These are phyloP conservation scores for Aspergillus chevalieri DNA, from an alignment of 2,329 filamentous ascomycete species.

Conservation along the genomic window DNA sequence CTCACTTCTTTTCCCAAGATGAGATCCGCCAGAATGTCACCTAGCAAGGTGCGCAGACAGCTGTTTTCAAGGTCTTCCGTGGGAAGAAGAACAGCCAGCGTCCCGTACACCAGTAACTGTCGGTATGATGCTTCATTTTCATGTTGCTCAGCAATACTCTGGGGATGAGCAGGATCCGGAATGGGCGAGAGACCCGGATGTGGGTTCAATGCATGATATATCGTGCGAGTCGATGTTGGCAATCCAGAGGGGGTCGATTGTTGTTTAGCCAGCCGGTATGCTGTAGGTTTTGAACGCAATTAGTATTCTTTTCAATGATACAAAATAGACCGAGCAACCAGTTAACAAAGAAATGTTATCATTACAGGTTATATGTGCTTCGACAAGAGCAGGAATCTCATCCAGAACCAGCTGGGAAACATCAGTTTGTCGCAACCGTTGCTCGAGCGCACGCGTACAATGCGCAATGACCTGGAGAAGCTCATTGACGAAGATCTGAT, in stretches of 20 bases:
- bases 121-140: slow-evolving; percentile 79
- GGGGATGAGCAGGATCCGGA: slow-evolving; percentile 51
- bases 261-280: slow-evolving; percentile 63
- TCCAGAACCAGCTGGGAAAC: slow-evolving; percentile 77
- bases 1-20: slow-evolving; percentile 77
- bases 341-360: slow-evolving; percentile 6
- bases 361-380: slow-evolving; percentile 72
- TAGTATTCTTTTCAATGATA: background rate
- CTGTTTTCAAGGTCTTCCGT: slow-evolving; percentile 88
- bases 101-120: slow-evolving; percentile 76
- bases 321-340: slow-evolving; percentile 1
- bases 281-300: slow-evolving; percentile 40
- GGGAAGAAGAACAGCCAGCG: slow-evolving; percentile 76
- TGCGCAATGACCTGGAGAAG: slow-evolving; percentile 87
- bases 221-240: slow-evolving; percentile 55
- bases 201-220: slow-evolving; percentile 80
- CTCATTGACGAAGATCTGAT: slow-evolving; percentile 81
- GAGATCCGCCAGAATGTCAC: slow-evolving; percentile 83
- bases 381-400: slow-evolving; percentile 75
- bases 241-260: slow-evolving; percentile 55
- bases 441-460: slow-evolving; percentile 79
- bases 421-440: slow-evolving; percentile 75
- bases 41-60: slow-evolving; percentile 74
- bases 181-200: slow-evolving; percentile 75
- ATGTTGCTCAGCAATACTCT: slow-evolving; percentile 54